Evolutionary conservation across 2,329 filamentous ascomycete species (phyloP), one percentile per base, ranked within the genome.

Genomic region (Metarhizium rileyi): DNA sequence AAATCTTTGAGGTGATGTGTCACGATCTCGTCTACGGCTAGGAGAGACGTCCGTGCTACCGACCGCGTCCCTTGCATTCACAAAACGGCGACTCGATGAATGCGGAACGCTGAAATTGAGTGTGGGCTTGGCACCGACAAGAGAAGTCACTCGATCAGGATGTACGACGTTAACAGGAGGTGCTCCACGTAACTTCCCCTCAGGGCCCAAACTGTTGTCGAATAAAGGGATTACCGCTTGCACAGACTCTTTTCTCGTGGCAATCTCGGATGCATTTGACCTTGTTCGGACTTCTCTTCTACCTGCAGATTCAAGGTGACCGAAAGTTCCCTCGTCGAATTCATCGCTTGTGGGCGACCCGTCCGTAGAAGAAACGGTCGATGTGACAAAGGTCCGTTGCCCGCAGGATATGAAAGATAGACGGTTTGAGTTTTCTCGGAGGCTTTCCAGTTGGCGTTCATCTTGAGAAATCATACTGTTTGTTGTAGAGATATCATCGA

Each of bases 341-440:
- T 27, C 77, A 33, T 77, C 74, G 12, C 72, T 67, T 1, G 71
- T 72, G 0, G 81, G 80, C 1, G 80, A 83, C 50, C 69, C 72
- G 16, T 76, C 70, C 2, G 78, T 76, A 0, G 80, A 83, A 1
- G 79, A 81, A 27, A 70, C 73, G 18, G 74, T 71, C 0, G 80
- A 83, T 2, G 80, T 83, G 7, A 81, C 59, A 25, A 79, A 66
- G 3, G 81, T 84, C 51, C 77, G 71, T 59, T 83, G 78, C 6
- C 77, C 76, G 5, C 78, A 81, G 2, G 81, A 84, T 36, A 81
- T 70, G 53, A 73, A 77, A 0, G 81, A 84, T 4, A 80, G 68
- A 5, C 81, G 73, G 53, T 80, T 73, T 2, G 70, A 68, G 59
- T 73, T 78, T 43, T 82, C 76, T 26, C 78, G 70, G 23, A 83